Evolutionary conservation across 306 rosid genomes (phyloP), one percentile per base, ranked within the genome.

Genomic region (Dalbergia oliveri): DNA sequence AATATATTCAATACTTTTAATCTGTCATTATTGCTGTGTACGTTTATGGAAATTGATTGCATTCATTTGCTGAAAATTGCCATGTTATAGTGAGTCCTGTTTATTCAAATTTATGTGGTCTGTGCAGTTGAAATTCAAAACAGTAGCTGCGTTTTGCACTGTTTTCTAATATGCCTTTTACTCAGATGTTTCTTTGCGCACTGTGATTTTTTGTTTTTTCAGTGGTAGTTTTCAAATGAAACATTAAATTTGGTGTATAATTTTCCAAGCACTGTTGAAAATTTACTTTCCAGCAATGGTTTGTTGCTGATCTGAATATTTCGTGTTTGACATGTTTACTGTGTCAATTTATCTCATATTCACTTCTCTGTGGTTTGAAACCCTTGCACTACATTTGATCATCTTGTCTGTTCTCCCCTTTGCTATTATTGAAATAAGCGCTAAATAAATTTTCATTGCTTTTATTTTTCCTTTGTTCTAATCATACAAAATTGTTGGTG

Each of bases 401-500:
- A 26, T 12, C 14, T 14, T 13, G 14, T 5, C 6, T 50, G 4
- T n/a, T 15, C 5, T 13, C 7, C 57, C 57, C 57, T 50, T 54
- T 56, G 80, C 81, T 83, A 34, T 68, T 77, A 56, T 81, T 21
- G 11, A 47, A 53, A 60, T 39, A 66, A 58, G 13, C 49, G 26
- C 41, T 31, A 39, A 41, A 11, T 23, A 53, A 41, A 77, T 11
- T 16, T 70, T 56, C 54, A 65, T 7, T 34, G 51, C 71, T 37
- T 80, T 58, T 34, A 45, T 23, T 39, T 26, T 64, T 57, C 19
- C 76, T 58, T 34, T 39, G 26, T 72, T 66, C 23, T 61, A 34
- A 66, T 71, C 70, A 43, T 71, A 56, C 31, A 78, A 23, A 67
- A 13, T 64, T 80, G 45, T 81, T 84, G 77, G 60, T 73, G 74